Base-by-base conservation (phyloP, 768 basidiomycete genomes). In the Pisolithus sp. region DNA sequence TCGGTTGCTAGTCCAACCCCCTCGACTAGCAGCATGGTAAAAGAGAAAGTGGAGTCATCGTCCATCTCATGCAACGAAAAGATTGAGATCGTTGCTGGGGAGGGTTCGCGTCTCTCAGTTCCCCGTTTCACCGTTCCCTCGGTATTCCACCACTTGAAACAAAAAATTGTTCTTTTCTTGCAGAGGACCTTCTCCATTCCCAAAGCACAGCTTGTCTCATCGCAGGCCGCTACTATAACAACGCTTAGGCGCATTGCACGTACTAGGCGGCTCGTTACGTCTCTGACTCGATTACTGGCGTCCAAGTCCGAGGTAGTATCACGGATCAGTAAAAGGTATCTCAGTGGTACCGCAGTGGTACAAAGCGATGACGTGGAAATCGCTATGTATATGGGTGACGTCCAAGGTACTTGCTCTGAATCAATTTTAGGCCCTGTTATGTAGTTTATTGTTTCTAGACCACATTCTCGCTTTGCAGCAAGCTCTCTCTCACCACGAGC, bases 401-500 rank as follows among this genome's bases (percentile, higher is more conserved):
- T 97, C 2, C 89, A 93, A 73, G 93, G 93, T 92, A 57, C 44
- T 73, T 59, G 21, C 40, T 52, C 0, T 26, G 31, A 8, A 48
- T 10, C 49, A 24, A 47, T 18, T 36, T 23, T 28, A 10, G 23
- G 30, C 55, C 6, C 13, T 13, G 37, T 34, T 51, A 26, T 26
- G 26, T 26, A 12, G 37, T 58, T 52, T 51, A 36, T 55, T 18
- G 2, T 45, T 48, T 26, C 18, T 40, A 93, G 93, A 97, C 68
- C 94, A 97, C 64, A 92, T 96, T 57, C 67, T 93, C 21, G 83
- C 89, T 3, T 72, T 97, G 51, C 90, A 94, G 60, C 86, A 90
- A 59, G 80, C 89, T 2, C 76, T 97, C 51, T 76, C 72, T 10
- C 87, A 95, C 67, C 91, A 89, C 68, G 93, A 97, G 62, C 85